A percentile compares a stretch with the other conserved stretches of the same genome.
Conservation (phyloP, 2,329 filamentous ascomycete species). For the Curvularia spicifera region DNA sequence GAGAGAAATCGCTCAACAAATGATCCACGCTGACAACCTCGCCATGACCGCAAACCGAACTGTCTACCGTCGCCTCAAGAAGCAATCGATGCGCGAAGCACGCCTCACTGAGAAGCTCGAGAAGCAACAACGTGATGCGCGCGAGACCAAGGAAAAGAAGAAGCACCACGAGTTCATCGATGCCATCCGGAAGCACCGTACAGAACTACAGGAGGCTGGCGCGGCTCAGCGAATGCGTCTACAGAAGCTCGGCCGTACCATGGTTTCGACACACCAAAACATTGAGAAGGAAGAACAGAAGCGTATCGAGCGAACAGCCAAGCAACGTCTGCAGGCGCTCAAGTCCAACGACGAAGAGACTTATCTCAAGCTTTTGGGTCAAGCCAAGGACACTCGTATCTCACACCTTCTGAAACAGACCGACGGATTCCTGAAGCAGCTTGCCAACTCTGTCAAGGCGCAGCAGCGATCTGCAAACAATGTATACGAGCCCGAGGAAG, state of each 20-base stretch:
- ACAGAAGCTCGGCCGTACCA: conserved; percentile 86
- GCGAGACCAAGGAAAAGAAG: conserved; percentile 96
- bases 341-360: conserved; percentile 99
- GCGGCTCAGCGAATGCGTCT: conserved; percentile 73
- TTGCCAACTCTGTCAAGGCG: conserved; percentile 90
- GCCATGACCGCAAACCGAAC: conserved; percentile 96
- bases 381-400: conserved; percentile 99
- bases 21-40: conserved; percentile 94
- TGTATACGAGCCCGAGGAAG: conserved; percentile 72
- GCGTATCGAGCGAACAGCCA: conserved; percentile 94
- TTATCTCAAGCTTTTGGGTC: conserved; percentile 95
- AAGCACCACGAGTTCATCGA: conserved; percentile 92
- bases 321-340: conserved; percentile 98
- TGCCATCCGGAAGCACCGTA: conserved; percentile 81
- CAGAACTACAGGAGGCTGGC: conserved; percentile 75
- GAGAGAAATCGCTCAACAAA: conserved; percentile 85
- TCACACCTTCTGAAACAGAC: conserved; percentile 96
- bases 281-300: conserved; percentile 99
- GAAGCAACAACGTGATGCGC: conserved; percentile 96
- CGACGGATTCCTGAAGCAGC: conserved; percentile 94
- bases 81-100: conserved; percentile 92
- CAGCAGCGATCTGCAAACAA: conserved; percentile 86
- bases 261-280: conserved; percentile 88
- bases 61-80: conserved; percentile 92
- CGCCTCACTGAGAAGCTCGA: conserved; percentile 98